A percentile compares a stretch with the other conserved stretches of the same genome.
Conservation (phyloP, 2,329 filamentous ascomycete species). For the Hypoxylon sp. region DNA sequence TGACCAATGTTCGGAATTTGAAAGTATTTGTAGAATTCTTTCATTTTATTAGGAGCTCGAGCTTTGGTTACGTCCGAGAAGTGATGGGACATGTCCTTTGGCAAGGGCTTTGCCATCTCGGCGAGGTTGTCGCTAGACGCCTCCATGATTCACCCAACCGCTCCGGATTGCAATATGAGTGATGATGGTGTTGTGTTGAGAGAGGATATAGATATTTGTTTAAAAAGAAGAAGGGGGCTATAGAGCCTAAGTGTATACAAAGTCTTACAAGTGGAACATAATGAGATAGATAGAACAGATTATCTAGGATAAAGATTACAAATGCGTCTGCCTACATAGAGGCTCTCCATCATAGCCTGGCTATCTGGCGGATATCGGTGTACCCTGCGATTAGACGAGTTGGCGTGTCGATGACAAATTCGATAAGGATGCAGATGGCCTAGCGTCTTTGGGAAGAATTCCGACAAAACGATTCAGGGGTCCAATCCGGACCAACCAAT, state of each 20-base stretch:
- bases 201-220: background rate
- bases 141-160: slow-evolving; percentile 42
- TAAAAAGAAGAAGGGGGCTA: background rate
- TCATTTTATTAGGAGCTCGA: slow-evolving; percentile 77
- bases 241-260: background rate
- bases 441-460: slow-evolving; percentile 36
- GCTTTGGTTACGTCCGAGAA: slow-evolving; percentile 78
- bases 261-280: background rate
- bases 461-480: slow-evolving; percentile 27
- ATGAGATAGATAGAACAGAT: background rate
- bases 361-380: slow-evolving; percentile 10
- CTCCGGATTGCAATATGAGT: background rate
- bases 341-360: background rate
- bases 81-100: slow-evolving; percentile 84
- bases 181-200: background rate
- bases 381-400: slow-evolving; percentile 24
- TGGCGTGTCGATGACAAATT: slow-evolving; percentile 37
- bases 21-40: slow-evolving; percentile 90
- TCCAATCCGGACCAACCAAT: slow-evolving; percentile 6
- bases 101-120: slow-evolving; percentile 59
- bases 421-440: slow-evolving; percentile 40
- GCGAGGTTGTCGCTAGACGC: slow-evolving; percentile 29
- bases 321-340: slow-evolving; percentile 19
- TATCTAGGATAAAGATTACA: slow-evolving; percentile 1
- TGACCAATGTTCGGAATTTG: slow-evolving; percentile 73